Conservation (phyloP, 106 monocot species). For the Platanthera guangdongensis region DNA sequence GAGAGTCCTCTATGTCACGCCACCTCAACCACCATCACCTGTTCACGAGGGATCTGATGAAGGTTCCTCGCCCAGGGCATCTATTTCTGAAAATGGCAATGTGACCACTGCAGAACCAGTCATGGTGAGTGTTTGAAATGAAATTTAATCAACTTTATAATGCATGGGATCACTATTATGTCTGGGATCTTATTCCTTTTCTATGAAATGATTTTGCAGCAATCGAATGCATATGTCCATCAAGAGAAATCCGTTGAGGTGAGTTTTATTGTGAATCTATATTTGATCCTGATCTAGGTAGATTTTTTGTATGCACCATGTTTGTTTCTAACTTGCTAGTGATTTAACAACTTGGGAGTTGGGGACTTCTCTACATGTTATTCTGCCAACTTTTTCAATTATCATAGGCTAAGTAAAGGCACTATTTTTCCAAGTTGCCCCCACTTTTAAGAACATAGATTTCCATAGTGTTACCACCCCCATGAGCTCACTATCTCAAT, state of each 20-base stretch:
- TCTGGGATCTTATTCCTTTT: not conserved
- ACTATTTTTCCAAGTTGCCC: no score
- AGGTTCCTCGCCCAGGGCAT: constrained; percentile 33
- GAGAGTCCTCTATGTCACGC: constrained; percentile 48
- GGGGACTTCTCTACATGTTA: no score
- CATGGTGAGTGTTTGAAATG: constrained; percentile 26
- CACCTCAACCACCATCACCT: constrained; percentile 59
- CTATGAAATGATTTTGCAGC: not conserved
- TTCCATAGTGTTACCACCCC: no score
- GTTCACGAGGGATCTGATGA: constrained; percentile 57
- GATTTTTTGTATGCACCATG: no score
- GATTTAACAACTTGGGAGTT: no score
- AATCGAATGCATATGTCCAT: constrained; percentile 7
- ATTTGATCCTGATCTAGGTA: no score
- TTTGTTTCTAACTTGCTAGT: no score
- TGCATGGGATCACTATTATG: not conserved
- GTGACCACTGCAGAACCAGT: constrained; percentile 20
- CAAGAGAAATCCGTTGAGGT: constrained; percentile 50
- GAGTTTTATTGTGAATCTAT: not conserved
- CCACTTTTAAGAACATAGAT: no score
- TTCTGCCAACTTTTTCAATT: no score
- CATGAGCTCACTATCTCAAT: no score
- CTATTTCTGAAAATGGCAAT: constrained; percentile 41
- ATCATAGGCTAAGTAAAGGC: no score
- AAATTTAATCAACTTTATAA: not conserved